Percentiles rank a stretch among this genome's conserved stretches.
phyloP scores from a whole-genome alignment of 2,329 filamentous ascomycete species.

The Cercospora sojina region DNA sequence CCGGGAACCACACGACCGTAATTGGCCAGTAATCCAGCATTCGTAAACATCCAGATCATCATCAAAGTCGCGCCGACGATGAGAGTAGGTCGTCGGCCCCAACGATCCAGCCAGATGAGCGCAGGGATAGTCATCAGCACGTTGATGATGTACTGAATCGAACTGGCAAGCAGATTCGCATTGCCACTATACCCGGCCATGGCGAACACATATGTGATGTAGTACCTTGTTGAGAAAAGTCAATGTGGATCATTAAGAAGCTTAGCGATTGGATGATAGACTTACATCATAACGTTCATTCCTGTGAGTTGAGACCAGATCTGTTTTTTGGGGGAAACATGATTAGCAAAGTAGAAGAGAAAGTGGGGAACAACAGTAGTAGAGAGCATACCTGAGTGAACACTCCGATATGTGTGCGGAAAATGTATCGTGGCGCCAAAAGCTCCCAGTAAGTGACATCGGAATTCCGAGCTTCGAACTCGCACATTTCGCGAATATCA shows the following conservation, averaged over 20 bases:
- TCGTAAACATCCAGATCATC: constrained; percentile 61
- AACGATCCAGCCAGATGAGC: constrained; percentile 70
- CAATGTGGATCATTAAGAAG: neutral
- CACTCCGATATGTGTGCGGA: constrained; percentile 68
- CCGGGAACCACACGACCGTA: constrained; percentile 49
- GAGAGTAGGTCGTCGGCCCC: constrained; percentile 69
- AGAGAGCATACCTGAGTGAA: constrained; percentile 76
- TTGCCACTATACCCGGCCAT: constrained; percentile 63
- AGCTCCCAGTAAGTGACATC: constrained; percentile 71
- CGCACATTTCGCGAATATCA: constrained; percentile 64
- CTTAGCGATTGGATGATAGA: neutral
- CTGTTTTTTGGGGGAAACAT: neutral
- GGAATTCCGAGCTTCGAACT: constrained; percentile 70
- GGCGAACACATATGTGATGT: constrained; percentile 60
- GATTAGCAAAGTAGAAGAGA: constrained; percentile 51
- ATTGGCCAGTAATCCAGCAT: constrained; percentile 62
- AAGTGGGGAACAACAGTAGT: constrained; percentile 55
- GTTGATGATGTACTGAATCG: constrained; percentile 75
- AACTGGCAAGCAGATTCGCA: constrained; percentile 62
- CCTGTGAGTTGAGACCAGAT: neutral
- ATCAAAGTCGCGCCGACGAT: constrained; percentile 65
- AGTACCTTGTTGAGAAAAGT: neutral
- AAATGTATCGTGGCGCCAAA: constrained; percentile 69
- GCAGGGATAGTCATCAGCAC: constrained; percentile 74
- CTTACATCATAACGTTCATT: constrained; percentile 18